These are phyloP conservation scores for Hyphopichia fennica DNA, from an alignment of 1,139 yeast genomes.

Conservation along the genomic window DNA sequence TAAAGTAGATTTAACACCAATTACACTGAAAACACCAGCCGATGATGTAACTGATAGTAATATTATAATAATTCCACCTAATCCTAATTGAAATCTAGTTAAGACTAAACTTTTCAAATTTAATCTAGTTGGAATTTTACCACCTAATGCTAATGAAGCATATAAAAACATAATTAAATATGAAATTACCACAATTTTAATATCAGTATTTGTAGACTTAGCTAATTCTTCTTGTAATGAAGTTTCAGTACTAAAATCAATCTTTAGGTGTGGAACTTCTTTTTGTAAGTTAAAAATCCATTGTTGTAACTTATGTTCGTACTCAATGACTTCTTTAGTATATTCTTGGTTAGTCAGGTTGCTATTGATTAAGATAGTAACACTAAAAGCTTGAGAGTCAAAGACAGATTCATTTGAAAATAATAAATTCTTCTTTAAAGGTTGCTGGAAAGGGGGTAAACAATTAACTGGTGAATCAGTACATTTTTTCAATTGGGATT, in stretches of 20 bases:
- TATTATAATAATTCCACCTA: slow-evolving; percentile 80
- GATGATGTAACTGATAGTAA: slow-evolving; percentile 76
- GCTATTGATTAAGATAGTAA: slow-evolving; percentile 62
- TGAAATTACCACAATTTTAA: slow-evolving; percentile 66
- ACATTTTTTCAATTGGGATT: slow-evolving; percentile 53
- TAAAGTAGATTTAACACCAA: slow-evolving; percentile 81
- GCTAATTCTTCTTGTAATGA: slow-evolving; percentile 83
- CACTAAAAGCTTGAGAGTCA: slow-evolving; percentile 67
- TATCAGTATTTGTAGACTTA: slow-evolving; percentile 79
- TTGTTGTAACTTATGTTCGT: slow-evolving; percentile 65
- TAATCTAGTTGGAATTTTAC: slow-evolving; percentile 38
- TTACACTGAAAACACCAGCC: slow-evolving; percentile 73
- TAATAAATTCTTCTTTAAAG: slow-evolving; percentile 67
- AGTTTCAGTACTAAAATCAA: slow-evolving; percentile 78
- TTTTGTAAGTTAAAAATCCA: slow-evolving; percentile 55
- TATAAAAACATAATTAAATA: slow-evolving; percentile 88
- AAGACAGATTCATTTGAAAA: slow-evolving; percentile 57
- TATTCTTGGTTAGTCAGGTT: slow-evolving; percentile 33
- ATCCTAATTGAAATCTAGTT: slow-evolving; percentile 74
- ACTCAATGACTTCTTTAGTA: slow-evolving; percentile 47
- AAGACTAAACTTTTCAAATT: slow-evolving; percentile 39
- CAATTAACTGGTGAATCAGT: slow-evolving; percentile 85
- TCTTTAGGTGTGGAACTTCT: slow-evolving; percentile 49
- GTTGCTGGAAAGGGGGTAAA: slow-evolving; percentile 88
- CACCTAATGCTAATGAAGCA: slow-evolving; percentile 81